Base-by-base conservation (phyloP, 2,329 filamentous ascomycete species). In the Geosmithia putterillii region DNA sequence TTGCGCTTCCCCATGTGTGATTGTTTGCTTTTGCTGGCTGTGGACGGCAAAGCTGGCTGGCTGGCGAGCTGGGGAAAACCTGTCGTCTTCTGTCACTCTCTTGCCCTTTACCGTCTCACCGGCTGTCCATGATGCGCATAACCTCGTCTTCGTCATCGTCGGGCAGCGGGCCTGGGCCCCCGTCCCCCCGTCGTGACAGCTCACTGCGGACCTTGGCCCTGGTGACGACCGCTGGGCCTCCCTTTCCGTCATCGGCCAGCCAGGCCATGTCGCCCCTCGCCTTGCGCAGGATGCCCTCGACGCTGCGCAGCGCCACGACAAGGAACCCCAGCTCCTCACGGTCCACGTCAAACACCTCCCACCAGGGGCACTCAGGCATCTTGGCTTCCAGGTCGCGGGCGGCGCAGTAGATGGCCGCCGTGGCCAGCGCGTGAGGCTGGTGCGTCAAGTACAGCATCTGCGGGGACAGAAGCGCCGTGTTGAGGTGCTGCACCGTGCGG, bases 341-440 rank as follows among this genome's bases (percentile, higher is more conserved):
- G 54, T 95, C 89, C 7, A 92, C 86, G 61, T 98, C 92, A 59
- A 96, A 96, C 0, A 96, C 86, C 61, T 95, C 89, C 92, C 92
- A 98, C 92, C 92, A 98, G 49, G 86, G 81, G 40, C 76, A 77
- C 49, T 84, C 83, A 0, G 90, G 87, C 63, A 95, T 72, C 59
- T 86, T 88, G 12, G 84, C 76, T 0, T 74, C 80, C 1, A 76
- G 60, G 51, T 96, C 88, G 38, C 81, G 74, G 1, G 87, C 84
- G 0, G 90, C 86, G n/a, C 87, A 76, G 58, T 96, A 98, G 25
- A 95, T 83, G 1, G 89, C 86, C 2, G 89, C 86, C 2, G 87
- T 86, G 4, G 92, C 90, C 9, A 98, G 69, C 20, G 81, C 77
- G 48, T 83, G 76, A 1, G 92, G 90, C 58, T 96, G 92, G 57